Conservation (phyloP, 2,329 filamentous ascomycete genomes). For the Acrodontium crateriforme region DNA sequence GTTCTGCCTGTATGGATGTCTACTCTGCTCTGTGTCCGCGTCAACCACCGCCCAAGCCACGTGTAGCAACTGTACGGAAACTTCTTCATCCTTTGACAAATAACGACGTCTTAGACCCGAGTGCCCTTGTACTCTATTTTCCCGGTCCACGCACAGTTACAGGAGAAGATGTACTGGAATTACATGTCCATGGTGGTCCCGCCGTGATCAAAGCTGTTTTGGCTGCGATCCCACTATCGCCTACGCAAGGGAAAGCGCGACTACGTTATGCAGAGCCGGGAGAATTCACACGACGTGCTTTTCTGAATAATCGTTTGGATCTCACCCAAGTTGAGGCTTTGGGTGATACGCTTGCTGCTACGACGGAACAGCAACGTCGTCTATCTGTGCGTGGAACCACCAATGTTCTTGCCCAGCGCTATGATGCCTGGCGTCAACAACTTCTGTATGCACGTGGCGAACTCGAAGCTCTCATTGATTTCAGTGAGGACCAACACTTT, state of each 20-base stretch:
- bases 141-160: constrained; percentile 71
- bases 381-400: constrained; percentile 69
- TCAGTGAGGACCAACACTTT: constrained; percentile 94
- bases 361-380: constrained; percentile 86
- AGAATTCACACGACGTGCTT: constrained; percentile 88
- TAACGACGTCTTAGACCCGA: constrained; percentile 52
- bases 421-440: constrained; percentile 68
- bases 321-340: constrained; percentile 66
- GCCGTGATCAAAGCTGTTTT: constrained; percentile 83
- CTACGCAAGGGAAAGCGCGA: constrained; percentile 1
- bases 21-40: constrained; percentile 49
- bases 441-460: constrained; percentile 75
- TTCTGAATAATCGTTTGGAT: constrained; percentile 72
- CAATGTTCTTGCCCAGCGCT: constrained; percentile 50
- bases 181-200: constrained; percentile 86
- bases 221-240: constrained; percentile 43
- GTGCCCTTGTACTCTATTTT: constrained; percentile 72
- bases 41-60: constrained; percentile 40
- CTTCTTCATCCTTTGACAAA: constrained; percentile 46
- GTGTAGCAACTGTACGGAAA: constrained; percentile 58
- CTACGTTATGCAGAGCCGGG: constrained; percentile 88
- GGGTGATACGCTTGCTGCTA: constrained; percentile 44
- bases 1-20: constrained; percentile 56
- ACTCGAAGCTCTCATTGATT: constrained; percentile 91
- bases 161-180: constrained; percentile 80